phyloP scores from a whole-genome alignment of 2,329 filamentous ascomycete genomes.

The Fusarium anguioides region DNA sequence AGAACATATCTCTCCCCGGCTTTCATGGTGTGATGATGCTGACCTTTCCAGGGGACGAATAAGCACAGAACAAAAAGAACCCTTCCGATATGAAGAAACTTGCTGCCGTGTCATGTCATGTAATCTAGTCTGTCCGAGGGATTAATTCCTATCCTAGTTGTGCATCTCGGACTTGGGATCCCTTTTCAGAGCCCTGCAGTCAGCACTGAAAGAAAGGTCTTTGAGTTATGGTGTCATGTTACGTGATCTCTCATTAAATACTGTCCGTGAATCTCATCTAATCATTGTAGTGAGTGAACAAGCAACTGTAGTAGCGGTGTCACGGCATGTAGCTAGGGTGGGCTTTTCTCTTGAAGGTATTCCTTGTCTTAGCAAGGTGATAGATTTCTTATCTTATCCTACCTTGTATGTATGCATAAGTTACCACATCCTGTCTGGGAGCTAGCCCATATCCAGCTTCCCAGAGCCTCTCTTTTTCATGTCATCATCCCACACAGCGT shows the following conservation, averaged over 20 bases:
- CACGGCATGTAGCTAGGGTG: neutral
- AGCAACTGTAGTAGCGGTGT: neutral
- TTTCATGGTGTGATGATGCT: slow-evolving; percentile 36
- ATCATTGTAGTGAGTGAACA: neutral
- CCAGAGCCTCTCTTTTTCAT: slow-evolving; percentile 45
- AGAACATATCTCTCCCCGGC: slow-evolving; percentile 13
- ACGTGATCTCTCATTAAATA: slow-evolving; percentile 1
- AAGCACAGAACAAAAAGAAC: slow-evolving; percentile 19
- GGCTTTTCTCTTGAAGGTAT: slow-evolving; percentile 7
- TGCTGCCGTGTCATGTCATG: neutral
- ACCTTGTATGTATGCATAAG: slow-evolving; percentile 3
- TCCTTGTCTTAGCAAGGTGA: slow-evolving; percentile 20
- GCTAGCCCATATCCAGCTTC: slow-evolving; percentile 47
- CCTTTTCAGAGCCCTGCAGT: slow-evolving; percentile 23
- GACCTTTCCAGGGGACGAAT: slow-evolving; percentile 13
- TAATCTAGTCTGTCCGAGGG: slow-evolving; percentile 14
- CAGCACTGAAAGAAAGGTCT: slow-evolving; percentile 8
- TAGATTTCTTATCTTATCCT: slow-evolving; percentile 26
- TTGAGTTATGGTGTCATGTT: slow-evolving; percentile 5
- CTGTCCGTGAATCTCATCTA: neutral
- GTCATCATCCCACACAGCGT: slow-evolving; percentile 25
- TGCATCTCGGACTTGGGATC: slow-evolving; percentile 29
- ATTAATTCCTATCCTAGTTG: slow-evolving; percentile 17
- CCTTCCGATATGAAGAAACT: slow-evolving; percentile 5
- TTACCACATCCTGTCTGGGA: slow-evolving; percentile 32